phyloP scores from a whole-genome alignment of 441 rosid species.

The Eruca vesicaria region DNA sequence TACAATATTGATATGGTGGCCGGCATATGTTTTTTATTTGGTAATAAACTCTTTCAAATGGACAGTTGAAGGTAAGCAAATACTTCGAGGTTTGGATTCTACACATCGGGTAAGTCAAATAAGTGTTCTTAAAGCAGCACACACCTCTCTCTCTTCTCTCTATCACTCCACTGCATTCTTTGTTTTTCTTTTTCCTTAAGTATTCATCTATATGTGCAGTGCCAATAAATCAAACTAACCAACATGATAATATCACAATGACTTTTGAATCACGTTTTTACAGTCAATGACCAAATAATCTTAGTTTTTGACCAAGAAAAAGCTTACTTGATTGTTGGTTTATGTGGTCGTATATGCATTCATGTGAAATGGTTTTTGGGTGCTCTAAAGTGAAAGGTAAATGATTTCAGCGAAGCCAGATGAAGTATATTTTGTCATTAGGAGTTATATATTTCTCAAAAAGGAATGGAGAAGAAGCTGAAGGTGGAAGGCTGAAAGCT shows the following conservation, averaged over 20 bases:
- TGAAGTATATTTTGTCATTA: background rate
- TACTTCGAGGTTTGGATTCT: background rate
- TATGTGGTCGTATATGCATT: background rate
- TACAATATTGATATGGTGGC: background rate
- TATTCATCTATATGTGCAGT: background rate
- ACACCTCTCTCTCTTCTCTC: background rate
- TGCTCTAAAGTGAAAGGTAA: background rate
- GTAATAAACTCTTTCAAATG: too few relatives aligned
- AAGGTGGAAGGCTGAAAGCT: background rate
- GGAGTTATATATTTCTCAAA: background rate
- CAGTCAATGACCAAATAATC: background rate
- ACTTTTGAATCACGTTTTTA: background rate
- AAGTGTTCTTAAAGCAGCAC: background rate
- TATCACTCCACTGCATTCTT: background rate
- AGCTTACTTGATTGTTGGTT: too few relatives aligned
- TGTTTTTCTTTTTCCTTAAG: background rate
- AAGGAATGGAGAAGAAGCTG: background rate
- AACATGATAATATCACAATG: background rate
- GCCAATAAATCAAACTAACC: background rate
- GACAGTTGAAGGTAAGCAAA: background rate
- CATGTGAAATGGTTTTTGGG: background rate
- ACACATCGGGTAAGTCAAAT: background rate
- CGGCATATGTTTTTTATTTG: background rate
- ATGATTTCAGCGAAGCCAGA: background rate
- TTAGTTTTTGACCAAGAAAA: background rate